phyloP scores from a whole-genome alignment of 2,329 filamentous ascomycete species.

The Didymella segeticola region DNA sequence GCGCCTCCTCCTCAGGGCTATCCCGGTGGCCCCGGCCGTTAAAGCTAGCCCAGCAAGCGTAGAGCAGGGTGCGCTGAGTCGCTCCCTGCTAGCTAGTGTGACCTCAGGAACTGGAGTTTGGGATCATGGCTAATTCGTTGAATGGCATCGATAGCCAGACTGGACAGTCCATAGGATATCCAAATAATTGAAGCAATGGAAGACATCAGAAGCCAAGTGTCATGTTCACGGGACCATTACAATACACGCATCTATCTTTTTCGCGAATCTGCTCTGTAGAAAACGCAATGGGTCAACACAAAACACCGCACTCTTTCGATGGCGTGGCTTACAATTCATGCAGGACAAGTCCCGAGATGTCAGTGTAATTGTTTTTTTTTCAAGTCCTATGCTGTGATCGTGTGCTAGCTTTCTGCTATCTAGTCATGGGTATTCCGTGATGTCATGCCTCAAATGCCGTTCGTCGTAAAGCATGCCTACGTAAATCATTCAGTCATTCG shows the following conservation, averaged over 20 bases:
- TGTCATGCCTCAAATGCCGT: neutral
- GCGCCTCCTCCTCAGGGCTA: constrained; percentile 26
- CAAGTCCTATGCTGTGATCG: neutral
- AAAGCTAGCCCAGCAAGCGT: neutral
- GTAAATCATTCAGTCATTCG: constrained; percentile 2
- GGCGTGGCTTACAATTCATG: too few relatives aligned
- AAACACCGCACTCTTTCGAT: too few relatives aligned
- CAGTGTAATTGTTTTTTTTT: neutral
- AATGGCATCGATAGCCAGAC: neutral
- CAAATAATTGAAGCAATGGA: neutral
- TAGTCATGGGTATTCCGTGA: constrained; percentile 2
- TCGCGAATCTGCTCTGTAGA: too few relatives aligned
- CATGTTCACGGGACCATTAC: too few relatives aligned
- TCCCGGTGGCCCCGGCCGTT: constrained; percentile 15
- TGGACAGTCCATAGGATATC: neutral
- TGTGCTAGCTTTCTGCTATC: neutral
- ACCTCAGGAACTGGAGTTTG: neutral
- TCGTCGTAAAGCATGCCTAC: constrained; percentile 3
- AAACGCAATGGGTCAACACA: too few relatives aligned
- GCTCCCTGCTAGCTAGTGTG: neutral
- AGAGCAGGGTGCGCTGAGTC: neutral
- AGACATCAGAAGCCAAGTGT: neutral
- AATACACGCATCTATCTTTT: too few relatives aligned
- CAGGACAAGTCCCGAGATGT: too few relatives aligned
- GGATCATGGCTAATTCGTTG: neutral